A percentile compares a stretch with the other conserved stretches of the same genome.
phyloP scores from a whole-genome alignment of 352 stramenopile species.

The Pythium volutum region DNA sequence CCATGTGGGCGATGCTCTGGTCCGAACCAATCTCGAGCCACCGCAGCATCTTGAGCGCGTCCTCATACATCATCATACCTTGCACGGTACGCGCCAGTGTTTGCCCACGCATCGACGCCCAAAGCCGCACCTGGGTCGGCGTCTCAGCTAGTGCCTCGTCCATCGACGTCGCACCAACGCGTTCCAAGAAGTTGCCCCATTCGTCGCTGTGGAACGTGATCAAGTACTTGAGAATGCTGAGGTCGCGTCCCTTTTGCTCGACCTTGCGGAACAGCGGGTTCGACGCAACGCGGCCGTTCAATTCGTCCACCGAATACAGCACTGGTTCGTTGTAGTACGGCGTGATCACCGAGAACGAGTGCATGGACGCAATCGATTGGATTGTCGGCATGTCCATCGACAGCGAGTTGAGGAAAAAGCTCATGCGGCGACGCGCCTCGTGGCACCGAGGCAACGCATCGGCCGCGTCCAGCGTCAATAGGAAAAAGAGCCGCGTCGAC shows the following conservation, averaged over 20 bases:
- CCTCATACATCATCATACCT: slow-evolving; percentile 91
- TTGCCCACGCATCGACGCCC: slow-evolving; percentile 85
- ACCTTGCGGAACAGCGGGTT: slow-evolving; percentile 87
- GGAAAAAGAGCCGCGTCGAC: slow-evolving; percentile 76
- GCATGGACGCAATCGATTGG: slow-evolving; percentile 81
- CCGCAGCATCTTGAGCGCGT: slow-evolving; percentile 85
- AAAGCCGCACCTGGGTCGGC: slow-evolving; percentile 81
- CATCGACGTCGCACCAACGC: slow-evolving; percentile 68
- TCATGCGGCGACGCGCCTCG: slow-evolving; percentile 86
- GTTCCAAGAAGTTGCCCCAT: slow-evolving; percentile 87
- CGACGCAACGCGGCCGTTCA: slow-evolving; percentile 76
- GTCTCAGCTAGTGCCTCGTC: slow-evolving; percentile 79
- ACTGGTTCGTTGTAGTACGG: slow-evolving; percentile 90
- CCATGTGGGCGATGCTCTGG: slow-evolving; percentile 75
- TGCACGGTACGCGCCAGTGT: slow-evolving; percentile 85
- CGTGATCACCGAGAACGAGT: slow-evolving; percentile 87
- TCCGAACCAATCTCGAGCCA: slow-evolving; percentile 88
- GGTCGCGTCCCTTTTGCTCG: slow-evolving; percentile 75
- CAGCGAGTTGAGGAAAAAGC: slow-evolving; percentile 88
- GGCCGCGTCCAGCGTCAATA: slow-evolving; percentile 80
- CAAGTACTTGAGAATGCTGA: slow-evolving; percentile 89
- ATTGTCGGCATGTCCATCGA: slow-evolving; percentile 87
- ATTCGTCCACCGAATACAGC: slow-evolving; percentile 79
- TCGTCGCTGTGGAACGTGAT: slow-evolving; percentile 87
- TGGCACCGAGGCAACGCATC: slow-evolving; percentile 81